Base-by-base conservation (phyloP, 1,139 yeast genomes). In the Wickerhamomyces sp. region DNA sequence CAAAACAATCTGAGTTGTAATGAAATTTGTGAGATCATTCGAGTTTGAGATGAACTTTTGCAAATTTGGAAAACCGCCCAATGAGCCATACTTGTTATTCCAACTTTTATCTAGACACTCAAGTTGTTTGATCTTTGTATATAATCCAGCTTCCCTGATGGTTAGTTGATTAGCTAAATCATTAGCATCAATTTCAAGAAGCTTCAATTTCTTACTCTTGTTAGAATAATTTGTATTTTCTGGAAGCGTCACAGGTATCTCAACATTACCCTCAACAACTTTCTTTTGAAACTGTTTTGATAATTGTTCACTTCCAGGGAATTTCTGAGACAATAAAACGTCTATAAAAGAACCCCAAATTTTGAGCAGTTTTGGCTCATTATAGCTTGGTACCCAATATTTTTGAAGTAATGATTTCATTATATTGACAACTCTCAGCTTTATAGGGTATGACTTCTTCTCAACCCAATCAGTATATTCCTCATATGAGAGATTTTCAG, bases 161-260 rank as follows among this genome's bases (percentile, higher is more conserved):
- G 96, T 85, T 41, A 92, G 65, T 60, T 90, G 97, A 34, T 92
- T 71, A 0, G 97, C 96, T 52, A 88, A 70, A 48, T 84, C 94
- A 39, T 76, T 64, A 31, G 87, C 77, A 49, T 86, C 92, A 43
- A 88, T 75, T 45, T 87, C 95, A 43, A 78, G 58, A 25, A 85
- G 60, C 46, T 73, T 78, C 41, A 69, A 48, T 55, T 73, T 54
- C 54, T 60, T 62, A 10, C 52, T 41, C 31, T 54, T 58, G n/a
- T 55, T 19, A 7, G 54, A 28, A 17, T 47, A 39, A n/a, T 16
- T 20, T 5, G 17, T 28, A 10, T 28, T 18, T 10, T 29, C 39
- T 4, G 41, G 10, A 15, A 38, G 14, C n/a, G 16, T 9, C 18
- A 29, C 35, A 17, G 27, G 32, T 14, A 22, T 28, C 18, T 19